A percentile compares a stretch with the other conserved stretches of the same genome.
Evolutionary conservation across 1,284 basidiomycete genomes (phyloP).

Genomic region (Coniferiporia sulphurascens): DNA sequence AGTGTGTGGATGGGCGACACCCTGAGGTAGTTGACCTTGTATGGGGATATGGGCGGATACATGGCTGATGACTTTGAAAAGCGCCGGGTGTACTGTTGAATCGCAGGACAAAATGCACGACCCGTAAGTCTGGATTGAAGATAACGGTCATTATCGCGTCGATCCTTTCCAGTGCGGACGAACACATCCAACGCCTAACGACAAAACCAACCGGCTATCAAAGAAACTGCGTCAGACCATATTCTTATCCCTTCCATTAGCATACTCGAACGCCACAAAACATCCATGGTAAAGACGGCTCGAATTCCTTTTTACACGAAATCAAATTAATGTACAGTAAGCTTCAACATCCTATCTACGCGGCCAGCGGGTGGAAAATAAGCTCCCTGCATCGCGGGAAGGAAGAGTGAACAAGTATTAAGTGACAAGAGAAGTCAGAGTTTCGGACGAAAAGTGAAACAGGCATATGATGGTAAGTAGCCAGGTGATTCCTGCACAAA

Average conservation of each 20-base stretch:
- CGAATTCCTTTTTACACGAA: neutral
- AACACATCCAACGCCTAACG: neutral
- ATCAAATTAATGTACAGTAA: neutral
- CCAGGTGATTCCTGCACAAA: neutral
- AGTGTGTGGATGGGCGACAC: conserved; percentile 75
- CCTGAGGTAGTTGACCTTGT: conserved; percentile 60
- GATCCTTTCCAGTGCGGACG: neutral
- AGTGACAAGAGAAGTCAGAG: neutral
- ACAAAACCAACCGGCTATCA: neutral
- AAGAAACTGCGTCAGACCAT: neutral
- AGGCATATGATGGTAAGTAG: neutral
- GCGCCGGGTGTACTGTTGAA: neutral
- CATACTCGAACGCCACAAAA: neutral
- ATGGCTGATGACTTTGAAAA: conserved; percentile 29
- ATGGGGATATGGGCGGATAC: conserved; percentile 63
- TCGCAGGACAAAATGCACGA: neutral
- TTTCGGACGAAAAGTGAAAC: neutral
- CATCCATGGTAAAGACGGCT: neutral
- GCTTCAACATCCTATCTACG: neutral
- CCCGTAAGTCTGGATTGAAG: neutral
- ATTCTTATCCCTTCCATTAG: neutral
- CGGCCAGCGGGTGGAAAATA: neutral
- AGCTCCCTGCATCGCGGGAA: neutral
- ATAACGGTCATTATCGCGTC: neutral
- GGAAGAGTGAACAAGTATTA: neutral